Conservation (phyloP, 2,329 filamentous ascomycete species). For the Microdochium paspali region DNA sequence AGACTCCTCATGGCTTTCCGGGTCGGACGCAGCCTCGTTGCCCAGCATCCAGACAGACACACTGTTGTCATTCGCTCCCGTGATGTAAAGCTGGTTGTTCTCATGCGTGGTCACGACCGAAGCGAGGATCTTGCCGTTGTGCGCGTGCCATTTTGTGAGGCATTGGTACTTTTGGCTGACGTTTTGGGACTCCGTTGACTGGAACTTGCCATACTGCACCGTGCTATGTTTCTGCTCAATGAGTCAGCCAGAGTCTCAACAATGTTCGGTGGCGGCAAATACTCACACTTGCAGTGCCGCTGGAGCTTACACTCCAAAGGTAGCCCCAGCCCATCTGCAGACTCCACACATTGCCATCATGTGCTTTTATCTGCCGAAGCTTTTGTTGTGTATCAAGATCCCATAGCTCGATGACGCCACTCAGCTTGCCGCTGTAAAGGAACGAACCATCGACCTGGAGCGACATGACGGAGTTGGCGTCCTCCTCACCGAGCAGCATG, state of each 20-base stretch:
- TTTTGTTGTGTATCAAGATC: constrained; percentile 91
- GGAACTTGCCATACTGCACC: constrained; percentile 51
- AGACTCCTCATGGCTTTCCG: constrained; percentile 22
- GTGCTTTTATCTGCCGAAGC: constrained; percentile 74
- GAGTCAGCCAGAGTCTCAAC: background rate
- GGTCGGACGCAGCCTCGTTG: constrained; percentile 27
- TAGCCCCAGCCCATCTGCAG: constrained; percentile 78
- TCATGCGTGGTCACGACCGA: constrained; percentile 67
- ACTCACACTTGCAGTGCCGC: constrained; percentile 73
- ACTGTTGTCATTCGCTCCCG: constrained; percentile 84
- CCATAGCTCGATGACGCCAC: constrained; percentile 90
- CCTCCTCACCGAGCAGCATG: constrained; percentile 51
- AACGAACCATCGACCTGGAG: constrained; percentile 85
- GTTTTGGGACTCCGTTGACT: constrained; percentile 34
- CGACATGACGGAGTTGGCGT: constrained; percentile 60
- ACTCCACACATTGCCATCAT: constrained; percentile 75
- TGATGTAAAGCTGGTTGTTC: constrained; percentile 76
- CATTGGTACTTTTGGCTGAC: constrained; percentile 77
- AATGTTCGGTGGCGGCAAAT: background rate
- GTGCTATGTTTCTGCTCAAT: constrained; percentile 52
- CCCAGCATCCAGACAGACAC: constrained; percentile 81
- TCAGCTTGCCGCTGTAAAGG: constrained; percentile 80
- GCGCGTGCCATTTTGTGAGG: constrained; percentile 69
- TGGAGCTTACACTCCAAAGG: constrained; percentile 82
- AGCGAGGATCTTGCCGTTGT: constrained; percentile 78